These are phyloP conservation scores for Amanita phalloides DNA, from an alignment of 768 basidiomycete genomes.

Conservation along the genomic window DNA sequence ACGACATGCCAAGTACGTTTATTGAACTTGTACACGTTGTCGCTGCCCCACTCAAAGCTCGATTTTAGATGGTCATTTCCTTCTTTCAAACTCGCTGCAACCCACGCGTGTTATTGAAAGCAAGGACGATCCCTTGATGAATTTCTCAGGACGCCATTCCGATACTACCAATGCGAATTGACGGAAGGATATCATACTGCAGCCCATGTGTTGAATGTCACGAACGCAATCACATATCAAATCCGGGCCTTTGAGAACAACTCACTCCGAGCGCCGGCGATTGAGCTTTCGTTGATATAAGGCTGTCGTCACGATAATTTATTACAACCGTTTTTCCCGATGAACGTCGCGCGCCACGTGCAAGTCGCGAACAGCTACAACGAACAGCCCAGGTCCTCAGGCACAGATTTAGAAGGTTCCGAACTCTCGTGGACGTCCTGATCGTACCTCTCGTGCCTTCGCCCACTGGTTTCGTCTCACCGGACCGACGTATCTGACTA, in stretches of 20 bases:
- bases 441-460: slow-evolving; percentile 5
- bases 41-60: not conserved
- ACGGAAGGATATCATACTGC: too few relatives aligned
- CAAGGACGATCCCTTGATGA: slow-evolving; percentile 14
- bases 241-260: too few relatives aligned
- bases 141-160: slow-evolving; percentile 8
- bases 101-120: slow-evolving; percentile 34
- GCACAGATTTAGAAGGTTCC: slow-evolving; percentile 1
- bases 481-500: not conserved
- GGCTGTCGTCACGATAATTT: too few relatives aligned
- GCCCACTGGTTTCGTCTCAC: not conserved
- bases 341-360: not conserved
- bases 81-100: slow-evolving; percentile 32
- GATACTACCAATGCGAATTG: not conserved
- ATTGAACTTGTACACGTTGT: slow-evolving; percentile 3
- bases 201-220: not conserved
- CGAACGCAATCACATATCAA: too few relatives aligned
- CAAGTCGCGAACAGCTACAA: not conserved
- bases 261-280: too few relatives aligned
- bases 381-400: not conserved
- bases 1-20: slow-evolving; percentile 62
- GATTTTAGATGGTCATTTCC: slow-evolving; percentile 31
- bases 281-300: too few relatives aligned
- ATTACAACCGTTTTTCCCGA: too few relatives aligned
- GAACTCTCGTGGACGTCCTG: not conserved